Percentiles rank a stretch among this genome's conserved stretches.
These are phyloP conservation scores for Cyclanthera cordifolia DNA, from an alignment of 306 rosid genomes.

Conservation along the genomic window DNA sequence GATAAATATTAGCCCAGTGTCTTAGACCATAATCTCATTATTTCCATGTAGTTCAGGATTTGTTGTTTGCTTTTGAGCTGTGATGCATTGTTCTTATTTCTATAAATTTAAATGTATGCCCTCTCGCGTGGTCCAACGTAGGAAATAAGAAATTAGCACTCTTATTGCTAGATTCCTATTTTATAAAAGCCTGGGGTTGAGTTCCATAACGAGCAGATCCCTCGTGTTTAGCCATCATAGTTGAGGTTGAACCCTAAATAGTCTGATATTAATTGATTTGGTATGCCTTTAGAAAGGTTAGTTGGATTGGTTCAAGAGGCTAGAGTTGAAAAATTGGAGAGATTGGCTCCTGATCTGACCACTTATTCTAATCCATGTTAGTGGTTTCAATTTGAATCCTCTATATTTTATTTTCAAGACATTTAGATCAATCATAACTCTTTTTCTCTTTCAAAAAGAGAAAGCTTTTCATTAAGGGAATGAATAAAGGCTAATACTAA, in stretches of 20 bases:
- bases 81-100: background rate
- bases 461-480: no score
- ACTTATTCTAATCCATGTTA: no score
- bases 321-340: no score
- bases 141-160: background rate
- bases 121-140: background rate
- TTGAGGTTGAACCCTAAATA: background rate
- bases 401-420: no score
- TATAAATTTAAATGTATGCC: background rate
- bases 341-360: no score
- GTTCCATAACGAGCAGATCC: background rate
- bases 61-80: background rate
- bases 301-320: background rate
- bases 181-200: background rate
- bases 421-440: no score
- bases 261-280: background rate
- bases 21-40: background rate
- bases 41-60: background rate
- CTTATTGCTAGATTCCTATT: background rate
- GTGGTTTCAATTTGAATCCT: no score
- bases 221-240: background rate
- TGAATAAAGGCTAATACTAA: no score
- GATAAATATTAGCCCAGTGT: background rate
- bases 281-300: background rate
- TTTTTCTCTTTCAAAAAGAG: no score